Conservation (phyloP, 495 filamentous ascomycete species). For the Amphirosellinia nigrospora region DNA sequence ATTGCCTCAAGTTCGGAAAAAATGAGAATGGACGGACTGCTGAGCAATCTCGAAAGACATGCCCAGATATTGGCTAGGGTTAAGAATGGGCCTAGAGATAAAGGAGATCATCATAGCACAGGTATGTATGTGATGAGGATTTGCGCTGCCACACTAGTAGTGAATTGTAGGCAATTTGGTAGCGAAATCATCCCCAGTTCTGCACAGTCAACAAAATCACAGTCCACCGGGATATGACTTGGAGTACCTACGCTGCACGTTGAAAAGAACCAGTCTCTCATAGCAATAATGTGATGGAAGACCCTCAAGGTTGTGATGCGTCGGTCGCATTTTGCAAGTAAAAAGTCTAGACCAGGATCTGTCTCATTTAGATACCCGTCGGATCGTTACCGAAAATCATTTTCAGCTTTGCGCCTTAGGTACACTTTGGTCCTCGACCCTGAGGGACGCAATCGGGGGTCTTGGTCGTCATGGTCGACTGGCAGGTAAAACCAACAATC, state of each 20-base stretch:
- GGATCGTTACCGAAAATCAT: not conserved
- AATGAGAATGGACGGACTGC: no score
- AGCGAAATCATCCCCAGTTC: no score
- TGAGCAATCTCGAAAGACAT: not conserved
- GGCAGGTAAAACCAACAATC: not conserved
- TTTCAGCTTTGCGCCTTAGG: not conserved
- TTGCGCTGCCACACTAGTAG: not conserved
- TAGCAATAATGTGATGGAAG: not conserved
- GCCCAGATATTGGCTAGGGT: not conserved
- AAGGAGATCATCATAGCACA: not conserved
- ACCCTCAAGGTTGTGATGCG: not conserved
- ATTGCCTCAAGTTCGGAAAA: not conserved
- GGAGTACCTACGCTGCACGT: not conserved
- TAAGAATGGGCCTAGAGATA: not conserved
- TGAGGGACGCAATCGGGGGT: not conserved
- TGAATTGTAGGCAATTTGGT: no score
- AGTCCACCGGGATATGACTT: not conserved
- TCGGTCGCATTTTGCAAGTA: not conserved
- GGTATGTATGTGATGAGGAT: not conserved
- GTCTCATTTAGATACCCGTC: not conserved
- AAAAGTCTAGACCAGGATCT: not conserved
- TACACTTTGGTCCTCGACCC: not conserved
- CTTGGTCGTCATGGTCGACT: not conserved
- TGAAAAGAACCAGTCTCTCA: not conserved
- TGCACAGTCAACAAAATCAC: not conserved